Base-by-base conservation (phyloP, 2,329 filamentous ascomycete species). In the Fusarium cyanostomum region DNA sequence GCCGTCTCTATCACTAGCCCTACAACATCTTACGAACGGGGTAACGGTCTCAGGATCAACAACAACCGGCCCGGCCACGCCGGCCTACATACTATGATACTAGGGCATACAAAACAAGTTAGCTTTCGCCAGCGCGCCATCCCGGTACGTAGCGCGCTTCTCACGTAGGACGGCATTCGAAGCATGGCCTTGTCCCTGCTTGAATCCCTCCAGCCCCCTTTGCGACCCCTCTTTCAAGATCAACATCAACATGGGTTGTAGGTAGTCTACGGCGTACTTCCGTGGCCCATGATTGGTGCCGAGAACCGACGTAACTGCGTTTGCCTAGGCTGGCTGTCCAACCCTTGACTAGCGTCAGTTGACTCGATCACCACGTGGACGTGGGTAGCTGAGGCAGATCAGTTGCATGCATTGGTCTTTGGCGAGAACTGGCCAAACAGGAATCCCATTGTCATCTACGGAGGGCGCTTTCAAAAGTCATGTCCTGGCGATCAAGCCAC, bases 101-200 rank as follows among this genome's bases (percentile, higher is more conserved):
- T n/a, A n/a, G n/a, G n/a, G n/a, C n/a, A n/a, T n/a, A n/a, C n/a
- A n/a, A n/a, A 57, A 44, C 27, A 49, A 48, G 31, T 31, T 30
- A 43, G 35, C 42, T 51, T 52, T 56, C 33, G 33, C 42, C 31
- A 24, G 35, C 27, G 31, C 18, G 27, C 53, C 9, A 59, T 57
- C 52, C 59, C 45, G 52, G 52, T 37, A 34, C 28, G 51, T 64
- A 57, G 60, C 60, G 60, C 58, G 53, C 57, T 61, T 50, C 52
- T 65, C 58, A 59, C 49, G 56, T 59, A 42, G 46, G 16, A 62
- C 61, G 56, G 54, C 53, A 66, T 52, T 71, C 56, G 38, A 37
- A 42, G 53, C 34, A 37, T 45, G 33, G 33, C 21, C 53, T 56
- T 48, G 49, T 55, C 39, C 43, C 28, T 44, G 18, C 54, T 44